These are phyloP conservation scores for Triangularia verruculosa DNA, from an alignment of 2,329 filamentous ascomycete species.

Conservation along the genomic window DNA sequence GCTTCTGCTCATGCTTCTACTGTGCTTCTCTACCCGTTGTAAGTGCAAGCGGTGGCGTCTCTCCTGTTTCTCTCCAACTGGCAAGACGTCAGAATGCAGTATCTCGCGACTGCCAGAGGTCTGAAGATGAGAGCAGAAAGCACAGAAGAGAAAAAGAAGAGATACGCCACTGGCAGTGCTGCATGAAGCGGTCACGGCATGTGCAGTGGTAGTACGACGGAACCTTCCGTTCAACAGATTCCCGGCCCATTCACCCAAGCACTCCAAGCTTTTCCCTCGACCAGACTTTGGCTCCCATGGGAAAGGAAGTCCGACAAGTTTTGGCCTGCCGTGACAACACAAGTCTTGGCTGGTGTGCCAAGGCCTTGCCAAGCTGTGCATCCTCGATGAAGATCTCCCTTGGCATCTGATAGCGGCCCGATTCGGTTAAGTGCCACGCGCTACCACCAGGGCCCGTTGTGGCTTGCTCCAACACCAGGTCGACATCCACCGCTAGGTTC, in stretches of 20 bases:
- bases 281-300: constrained; percentile 15
- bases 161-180: neutral
- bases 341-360: constrained; percentile 2
- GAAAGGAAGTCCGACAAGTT: neutral
- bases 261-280: constrained; percentile 6
- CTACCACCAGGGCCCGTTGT: neutral
- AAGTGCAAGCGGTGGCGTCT: too few species aligned
- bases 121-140: neutral
- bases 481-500: neutral
- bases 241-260: neutral
- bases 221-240: constrained; percentile 4
- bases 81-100: neutral
- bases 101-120: neutral
- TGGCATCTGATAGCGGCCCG: constrained; percentile 20
- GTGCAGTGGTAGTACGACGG: neutral
- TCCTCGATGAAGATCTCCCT: constrained; percentile 23
- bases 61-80: neutral
- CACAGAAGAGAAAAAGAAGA: neutral
- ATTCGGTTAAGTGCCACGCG: constrained; percentile 16
- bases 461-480: neutral
- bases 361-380: constrained; percentile 17
- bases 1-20: neutral
- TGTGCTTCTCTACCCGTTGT: neutral
- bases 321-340: neutral
- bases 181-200: neutral